Conservation (phyloP, 1,139 yeast species). For the Candida tropicalis region DNA sequence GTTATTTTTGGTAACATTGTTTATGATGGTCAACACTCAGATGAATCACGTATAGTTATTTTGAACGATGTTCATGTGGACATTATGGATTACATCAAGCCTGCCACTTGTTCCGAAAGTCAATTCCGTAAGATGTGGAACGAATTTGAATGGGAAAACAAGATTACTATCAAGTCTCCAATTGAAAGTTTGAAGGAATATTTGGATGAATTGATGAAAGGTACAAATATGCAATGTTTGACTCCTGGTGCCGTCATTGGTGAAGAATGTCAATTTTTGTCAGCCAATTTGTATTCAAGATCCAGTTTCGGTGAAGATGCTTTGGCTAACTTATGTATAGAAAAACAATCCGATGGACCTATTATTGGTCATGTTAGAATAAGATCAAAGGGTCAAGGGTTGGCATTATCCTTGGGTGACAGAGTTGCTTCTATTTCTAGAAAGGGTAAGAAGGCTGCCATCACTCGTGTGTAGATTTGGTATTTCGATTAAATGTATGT, state of each 20-base stretch:
- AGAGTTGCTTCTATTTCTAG: conserved; percentile 81
- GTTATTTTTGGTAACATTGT: conserved; percentile 96
- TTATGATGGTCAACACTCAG: conserved; percentile 94
- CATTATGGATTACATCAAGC: conserved; percentile 96
- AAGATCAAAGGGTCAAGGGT: conserved; percentile 97
- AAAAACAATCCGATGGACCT: conserved; percentile 71
- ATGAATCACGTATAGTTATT: conserved; percentile 86
- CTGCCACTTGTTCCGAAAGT: conserved; percentile 85
- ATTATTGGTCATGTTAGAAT: conserved; percentile 95
- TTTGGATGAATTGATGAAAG: conserved; percentile 73
- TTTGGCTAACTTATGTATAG: conserved; percentile 92
- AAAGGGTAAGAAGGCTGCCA: conserved; percentile 38
- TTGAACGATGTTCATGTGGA: conserved; percentile 95
- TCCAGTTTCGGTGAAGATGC: conserved; percentile 98
- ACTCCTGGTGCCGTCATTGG: conserved; percentile 89
- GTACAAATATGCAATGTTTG: conserved; percentile 92
- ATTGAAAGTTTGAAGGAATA: conserved; percentile 74
- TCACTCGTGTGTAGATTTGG: conserved; percentile 23
- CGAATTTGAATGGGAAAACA: conserved; percentile 99
- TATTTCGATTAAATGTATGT: too few relatives aligned
- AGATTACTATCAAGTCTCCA: conserved; percentile 82
- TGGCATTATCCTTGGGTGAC: conserved; percentile 94
- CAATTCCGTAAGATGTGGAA: conserved; percentile 98
- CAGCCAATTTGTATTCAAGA: conserved; percentile 91
- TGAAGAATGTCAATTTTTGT: conserved; percentile 87